A percentile compares a stretch with the other conserved stretches of the same genome.
Evolutionary conservation across 495 filamentous ascomycete species (phyloP).

Genomic region (Lasiosphaeria ovina): DNA sequence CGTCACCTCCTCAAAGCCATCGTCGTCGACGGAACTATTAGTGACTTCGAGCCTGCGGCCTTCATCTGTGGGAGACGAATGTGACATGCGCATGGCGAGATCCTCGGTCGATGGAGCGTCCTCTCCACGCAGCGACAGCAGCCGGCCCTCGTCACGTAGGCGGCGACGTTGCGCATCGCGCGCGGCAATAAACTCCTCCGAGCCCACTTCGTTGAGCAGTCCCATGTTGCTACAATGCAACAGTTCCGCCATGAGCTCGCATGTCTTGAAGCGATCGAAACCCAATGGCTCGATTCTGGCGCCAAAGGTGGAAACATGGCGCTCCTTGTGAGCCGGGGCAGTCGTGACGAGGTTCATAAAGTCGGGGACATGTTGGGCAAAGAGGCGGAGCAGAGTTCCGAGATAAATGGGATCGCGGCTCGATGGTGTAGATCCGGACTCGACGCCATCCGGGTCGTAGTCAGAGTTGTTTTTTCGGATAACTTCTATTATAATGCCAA

Average conservation of each 20-base stretch:
- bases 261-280: slow-evolving; percentile 98
- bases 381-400: slow-evolving; percentile 84
- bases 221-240: slow-evolving; percentile 99
- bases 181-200: slow-evolving; percentile 78
- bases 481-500: slow-evolving; percentile 97
- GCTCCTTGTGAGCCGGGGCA: slow-evolving; percentile 49
- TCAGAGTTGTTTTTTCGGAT: slow-evolving; percentile 99
- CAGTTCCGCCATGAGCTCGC: slow-evolving; percentile 97
- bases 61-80: slow-evolving; percentile 48
- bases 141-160: slow-evolving; percentile 67
- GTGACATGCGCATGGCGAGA: slow-evolving; percentile 46
- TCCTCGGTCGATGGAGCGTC: slow-evolving; percentile 40
- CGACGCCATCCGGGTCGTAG: slow-evolving; percentile 88
- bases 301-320: slow-evolving; percentile 69
- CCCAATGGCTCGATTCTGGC: slow-evolving; percentile 89
- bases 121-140: slow-evolving; percentile 36
- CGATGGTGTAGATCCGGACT: slow-evolving; percentile 72
- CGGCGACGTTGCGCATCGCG: slow-evolving; percentile 80
- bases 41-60: slow-evolving; percentile 64
- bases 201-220: slow-evolving; percentile 87
- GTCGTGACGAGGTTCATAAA: slow-evolving; percentile 91
- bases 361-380: slow-evolving; percentile 86
- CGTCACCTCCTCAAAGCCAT: slow-evolving; percentile 91
- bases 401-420: slow-evolving; percentile 95
- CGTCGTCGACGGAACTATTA: slow-evolving; percentile 74